These are phyloP conservation scores for Eimeria praecox DNA, from an alignment of 169 alveolate species.

Conservation along the genomic window DNA sequence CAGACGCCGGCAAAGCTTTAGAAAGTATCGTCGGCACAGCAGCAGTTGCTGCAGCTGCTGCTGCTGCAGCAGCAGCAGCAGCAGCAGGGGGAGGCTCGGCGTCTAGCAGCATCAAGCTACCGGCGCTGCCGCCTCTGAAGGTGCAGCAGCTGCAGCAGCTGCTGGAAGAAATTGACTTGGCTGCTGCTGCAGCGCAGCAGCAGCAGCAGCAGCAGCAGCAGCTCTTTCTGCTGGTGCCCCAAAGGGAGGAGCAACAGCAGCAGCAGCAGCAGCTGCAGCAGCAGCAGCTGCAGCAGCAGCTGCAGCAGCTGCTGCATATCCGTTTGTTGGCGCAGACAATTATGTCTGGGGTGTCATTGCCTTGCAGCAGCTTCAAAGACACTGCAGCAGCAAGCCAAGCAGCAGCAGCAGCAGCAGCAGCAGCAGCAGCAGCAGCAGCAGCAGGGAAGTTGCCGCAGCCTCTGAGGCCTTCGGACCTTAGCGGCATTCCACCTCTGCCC, in stretches of 20 bases:
- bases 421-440: conserved; percentile 49
- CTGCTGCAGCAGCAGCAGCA: conserved; percentile 57
- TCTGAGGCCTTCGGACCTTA: neutral
- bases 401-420: neutral
- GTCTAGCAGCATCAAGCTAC: neutral
- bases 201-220: conserved; percentile 21
- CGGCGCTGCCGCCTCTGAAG: neutral
- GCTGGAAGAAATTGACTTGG: conserved; percentile 44
- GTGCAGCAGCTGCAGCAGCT: conserved; percentile 39
- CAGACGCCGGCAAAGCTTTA: neutral
- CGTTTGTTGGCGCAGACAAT: conserved; percentile 22
- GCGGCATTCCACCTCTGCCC: neutral
- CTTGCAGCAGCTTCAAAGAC: neutral
- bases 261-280: conserved; percentile 60
- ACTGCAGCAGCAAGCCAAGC: neutral
- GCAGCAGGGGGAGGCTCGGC: neutral
- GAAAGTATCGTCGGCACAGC: conserved; percentile 19
- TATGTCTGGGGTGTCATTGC: neutral
- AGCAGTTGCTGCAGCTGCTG: conserved; percentile 19
- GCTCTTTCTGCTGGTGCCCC: conserved; percentile 2
- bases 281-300: conserved; percentile 25
- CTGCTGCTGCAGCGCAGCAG: conserved; percentile 40
- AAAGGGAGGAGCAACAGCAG: neutral
- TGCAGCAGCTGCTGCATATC: conserved; percentile 18
- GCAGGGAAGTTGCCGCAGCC: conserved; percentile 22